These are phyloP conservation scores for Colletotrichum zoysiae DNA, from an alignment of 2,329 filamentous ascomycete species.

Conservation along the genomic window DNA sequence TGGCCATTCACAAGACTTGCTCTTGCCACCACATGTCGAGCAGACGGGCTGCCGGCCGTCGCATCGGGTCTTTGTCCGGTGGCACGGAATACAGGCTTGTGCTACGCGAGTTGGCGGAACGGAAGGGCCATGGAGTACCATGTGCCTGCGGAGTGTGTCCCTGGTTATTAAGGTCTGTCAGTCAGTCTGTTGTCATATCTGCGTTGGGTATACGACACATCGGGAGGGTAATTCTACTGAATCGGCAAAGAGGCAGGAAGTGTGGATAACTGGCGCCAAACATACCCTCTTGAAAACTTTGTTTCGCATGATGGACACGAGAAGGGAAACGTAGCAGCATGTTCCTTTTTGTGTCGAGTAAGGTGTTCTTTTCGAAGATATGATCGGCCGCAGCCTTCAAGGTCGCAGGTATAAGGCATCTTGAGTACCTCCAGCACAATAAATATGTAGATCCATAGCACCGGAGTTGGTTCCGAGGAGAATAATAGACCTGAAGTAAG, in stretches of 20 bases:
- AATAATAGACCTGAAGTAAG: slow-evolving; percentile 6
- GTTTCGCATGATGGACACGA: slow-evolving; percentile 29
- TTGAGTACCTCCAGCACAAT: slow-evolving; percentile 12
- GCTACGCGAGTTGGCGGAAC: slow-evolving; percentile 35
- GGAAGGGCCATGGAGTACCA: slow-evolving; percentile 33
- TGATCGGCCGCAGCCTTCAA: slow-evolving; percentile 37
- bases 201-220: background rate
- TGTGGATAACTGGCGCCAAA: background rate
- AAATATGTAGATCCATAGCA: slow-evolving; percentile 26
- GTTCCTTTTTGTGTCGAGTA: slow-evolving; percentile 37
- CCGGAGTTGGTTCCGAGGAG: background rate
- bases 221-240: background rate
- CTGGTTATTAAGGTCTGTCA: background rate
- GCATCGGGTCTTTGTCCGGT: slow-evolving; percentile 36
- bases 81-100: slow-evolving; percentile 35
- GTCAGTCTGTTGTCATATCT: slow-evolving; percentile 5
- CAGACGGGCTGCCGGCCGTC: slow-evolving; percentile 32
- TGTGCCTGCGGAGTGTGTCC: slow-evolving; percentile 38
- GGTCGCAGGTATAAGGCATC: slow-evolving; percentile 34
- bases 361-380: slow-evolving; percentile 38
- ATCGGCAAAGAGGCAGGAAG: background rate
- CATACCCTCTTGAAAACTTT: slow-evolving; percentile 37
- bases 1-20: slow-evolving; percentile 30
- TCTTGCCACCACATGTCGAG: slow-evolving; percentile 30
- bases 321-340: slow-evolving; percentile 22